Conservation (phyloP, 2,329 filamentous ascomycete genomes). For the Neonectria ditissima region DNA sequence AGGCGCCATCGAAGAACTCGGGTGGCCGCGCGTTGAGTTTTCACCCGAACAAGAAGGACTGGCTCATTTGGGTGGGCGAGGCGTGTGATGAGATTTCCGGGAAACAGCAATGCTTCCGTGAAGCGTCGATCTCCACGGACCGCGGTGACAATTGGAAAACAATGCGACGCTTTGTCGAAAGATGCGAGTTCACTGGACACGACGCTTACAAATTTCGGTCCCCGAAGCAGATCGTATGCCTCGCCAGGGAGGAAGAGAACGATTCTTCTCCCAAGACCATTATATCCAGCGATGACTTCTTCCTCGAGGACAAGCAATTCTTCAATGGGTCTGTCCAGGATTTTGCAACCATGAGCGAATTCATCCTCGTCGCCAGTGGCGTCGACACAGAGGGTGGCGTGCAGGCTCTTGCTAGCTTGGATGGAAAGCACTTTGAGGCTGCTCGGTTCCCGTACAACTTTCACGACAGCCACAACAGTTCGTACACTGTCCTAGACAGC, state of each 20-base stretch:
- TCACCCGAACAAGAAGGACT: slow-evolving; percentile 86
- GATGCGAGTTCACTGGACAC: slow-evolving; percentile 87
- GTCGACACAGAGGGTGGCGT: slow-evolving; percentile 72
- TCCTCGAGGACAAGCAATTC: slow-evolving; percentile 67
- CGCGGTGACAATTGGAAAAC: slow-evolving; percentile 84
- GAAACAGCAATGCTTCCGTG: slow-evolving; percentile 72
- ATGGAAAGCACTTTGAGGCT: slow-evolving; percentile 84
- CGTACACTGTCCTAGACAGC: slow-evolving; percentile 94
- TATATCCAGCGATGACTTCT: slow-evolving; percentile 83
- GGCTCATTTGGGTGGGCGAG: slow-evolving; percentile 90
- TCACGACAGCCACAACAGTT: slow-evolving; percentile 79
- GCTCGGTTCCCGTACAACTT: slow-evolving; percentile 91
- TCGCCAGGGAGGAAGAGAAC: slow-evolving; percentile 66
- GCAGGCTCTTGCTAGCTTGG: slow-evolving; percentile 84
- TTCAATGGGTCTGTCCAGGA: slow-evolving; percentile 74
- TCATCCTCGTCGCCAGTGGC: slow-evolving; percentile 85
- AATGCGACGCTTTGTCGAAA: slow-evolving; percentile 78
- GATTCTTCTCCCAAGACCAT: slow-evolving; percentile 74
- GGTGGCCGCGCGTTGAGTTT: slow-evolving; percentile 71
- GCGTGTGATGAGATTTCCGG: slow-evolving; percentile 70
- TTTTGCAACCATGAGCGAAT: slow-evolving; percentile 96
- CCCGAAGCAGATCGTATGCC: slow-evolving; percentile 69
- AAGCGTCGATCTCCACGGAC: slow-evolving; percentile 82
- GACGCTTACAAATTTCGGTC: slow-evolving; percentile 66
- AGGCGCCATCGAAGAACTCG: slow-evolving; percentile 70